Evolutionary conservation across 352 stramenopile species (phyloP).

Genomic region (Pythium dissotocum): DNA sequence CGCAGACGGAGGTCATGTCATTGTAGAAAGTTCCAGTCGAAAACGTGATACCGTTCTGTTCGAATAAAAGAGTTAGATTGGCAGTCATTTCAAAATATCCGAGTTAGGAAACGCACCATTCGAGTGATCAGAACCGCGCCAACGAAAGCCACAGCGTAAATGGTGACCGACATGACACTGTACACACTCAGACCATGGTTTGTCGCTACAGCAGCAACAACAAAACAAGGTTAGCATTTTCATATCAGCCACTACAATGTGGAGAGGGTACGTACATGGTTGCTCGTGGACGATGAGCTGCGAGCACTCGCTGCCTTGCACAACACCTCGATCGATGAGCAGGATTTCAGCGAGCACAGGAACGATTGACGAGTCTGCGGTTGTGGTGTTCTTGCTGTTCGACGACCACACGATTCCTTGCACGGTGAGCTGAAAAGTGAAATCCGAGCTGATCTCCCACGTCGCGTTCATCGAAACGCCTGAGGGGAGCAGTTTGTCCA

Average conservation of each 20-base stretch:
- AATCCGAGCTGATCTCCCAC: slow-evolving; percentile 69
- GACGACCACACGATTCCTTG: slow-evolving; percentile 49
- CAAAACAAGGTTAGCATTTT: background rate
- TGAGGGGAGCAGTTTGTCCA: slow-evolving; percentile 65
- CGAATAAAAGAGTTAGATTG: background rate
- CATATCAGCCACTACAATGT: background rate
- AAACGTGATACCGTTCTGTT: slow-evolving; percentile 80
- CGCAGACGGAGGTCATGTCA: slow-evolving; percentile 78
- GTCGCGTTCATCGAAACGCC: slow-evolving; percentile 53
- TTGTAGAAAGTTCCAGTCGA: slow-evolving; percentile 80
- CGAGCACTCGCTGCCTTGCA: slow-evolving; percentile 67
- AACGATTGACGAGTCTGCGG: slow-evolving; percentile 17
- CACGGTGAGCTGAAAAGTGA: slow-evolving; percentile 79
- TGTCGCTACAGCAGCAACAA: slow-evolving; percentile 8
- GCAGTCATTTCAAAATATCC: background rate
- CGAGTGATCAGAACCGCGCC: slow-evolving; percentile 76
- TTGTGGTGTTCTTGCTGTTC: slow-evolving; percentile 26
- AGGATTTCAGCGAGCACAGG: slow-evolving; percentile 59
- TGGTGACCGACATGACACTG: slow-evolving; percentile 85
- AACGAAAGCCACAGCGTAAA: slow-evolving; percentile 75
- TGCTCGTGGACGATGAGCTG: slow-evolving; percentile 65
- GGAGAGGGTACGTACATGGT: slow-evolving; percentile 42
- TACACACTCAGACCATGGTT: slow-evolving; percentile 72
- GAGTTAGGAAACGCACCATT: slow-evolving; percentile 46
- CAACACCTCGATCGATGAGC: slow-evolving; percentile 52